Conservation (phyloP, 2,329 filamentous ascomycete species). For the Neopestalotiopsis rosae region DNA sequence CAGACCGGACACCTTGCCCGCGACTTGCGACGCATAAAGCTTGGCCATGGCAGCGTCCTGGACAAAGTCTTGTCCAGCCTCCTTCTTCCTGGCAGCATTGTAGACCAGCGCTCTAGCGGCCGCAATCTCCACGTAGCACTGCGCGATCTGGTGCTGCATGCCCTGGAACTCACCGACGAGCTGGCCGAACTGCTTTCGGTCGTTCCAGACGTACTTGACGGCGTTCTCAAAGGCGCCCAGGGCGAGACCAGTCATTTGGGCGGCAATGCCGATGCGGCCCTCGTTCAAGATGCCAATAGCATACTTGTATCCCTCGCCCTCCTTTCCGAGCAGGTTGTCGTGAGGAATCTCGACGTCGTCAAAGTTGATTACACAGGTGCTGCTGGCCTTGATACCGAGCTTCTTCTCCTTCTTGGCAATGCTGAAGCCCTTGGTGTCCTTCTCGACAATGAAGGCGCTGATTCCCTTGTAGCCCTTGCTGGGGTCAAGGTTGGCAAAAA, state of each 20-base stretch:
- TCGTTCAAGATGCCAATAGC: slow-evolving; percentile 94
- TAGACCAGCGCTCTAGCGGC: slow-evolving; percentile 92
- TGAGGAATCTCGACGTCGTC: slow-evolving; percentile 92
- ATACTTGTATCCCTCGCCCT: slow-evolving; percentile 96
- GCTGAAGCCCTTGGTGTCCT: slow-evolving; percentile 84
- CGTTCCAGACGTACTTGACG: slow-evolving; percentile 95
- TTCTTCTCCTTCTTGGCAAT: slow-evolving; percentile 99
- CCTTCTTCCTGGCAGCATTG: slow-evolving; percentile 97
- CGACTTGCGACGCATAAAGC: slow-evolving; percentile 91
- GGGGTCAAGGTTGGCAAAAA: slow-evolving; percentile 94
- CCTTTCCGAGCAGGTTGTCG: slow-evolving; percentile 85
- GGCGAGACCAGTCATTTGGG: slow-evolving; percentile 97
- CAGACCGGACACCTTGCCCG: slow-evolving; percentile 80
- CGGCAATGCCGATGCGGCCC: slow-evolving; percentile 95
- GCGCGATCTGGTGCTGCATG: slow-evolving; percentile 98
- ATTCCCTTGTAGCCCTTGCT: slow-evolving; percentile 96
- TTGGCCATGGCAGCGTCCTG: slow-evolving; percentile 98
- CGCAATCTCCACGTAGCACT: slow-evolving; percentile 91
- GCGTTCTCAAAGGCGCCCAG: slow-evolving; percentile 96
- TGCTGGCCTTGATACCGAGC: slow-evolving; percentile 93
- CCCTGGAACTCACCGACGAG: slow-evolving; percentile 96
- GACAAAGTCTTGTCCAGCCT: slow-evolving; percentile 94
- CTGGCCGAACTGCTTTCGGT: slow-evolving; percentile 94
- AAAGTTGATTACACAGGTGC: slow-evolving; percentile 96
- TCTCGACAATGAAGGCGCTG: slow-evolving; percentile 93